Conservation (phyloP, 106 monocot species). For the Ottelia alismoides region DNA sequence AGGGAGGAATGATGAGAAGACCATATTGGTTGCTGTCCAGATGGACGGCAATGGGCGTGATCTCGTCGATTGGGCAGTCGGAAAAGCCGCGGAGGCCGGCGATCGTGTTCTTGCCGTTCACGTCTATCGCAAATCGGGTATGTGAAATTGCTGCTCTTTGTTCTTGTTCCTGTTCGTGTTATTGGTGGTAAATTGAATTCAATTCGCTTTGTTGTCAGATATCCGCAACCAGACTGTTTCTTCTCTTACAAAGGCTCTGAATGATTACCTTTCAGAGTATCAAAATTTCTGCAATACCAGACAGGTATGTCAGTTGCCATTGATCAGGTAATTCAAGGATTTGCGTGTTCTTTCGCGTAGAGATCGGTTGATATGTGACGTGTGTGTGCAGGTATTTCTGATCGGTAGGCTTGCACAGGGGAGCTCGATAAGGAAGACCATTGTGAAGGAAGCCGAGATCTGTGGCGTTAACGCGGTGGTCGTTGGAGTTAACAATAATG, state of each 20-base stretch:
- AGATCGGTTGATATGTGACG: too few relatives aligned
- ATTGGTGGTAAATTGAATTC: too few relatives aligned
- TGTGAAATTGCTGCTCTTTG: not conserved
- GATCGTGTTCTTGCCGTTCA: conserved; percentile 63
- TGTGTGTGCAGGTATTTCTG: conserved; percentile 67
- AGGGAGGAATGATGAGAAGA: conserved; percentile 24
- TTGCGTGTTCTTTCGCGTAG: conserved; percentile 1
- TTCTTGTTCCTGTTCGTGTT: too few relatives aligned
- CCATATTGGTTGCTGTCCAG: conserved; percentile 51
- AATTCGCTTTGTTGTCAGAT: too few relatives aligned
- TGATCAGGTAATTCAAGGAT: too few relatives aligned
- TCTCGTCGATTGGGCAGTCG: conserved; percentile 57
- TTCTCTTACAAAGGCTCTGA: conserved; percentile 32
- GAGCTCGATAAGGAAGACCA: conserved; percentile 39
- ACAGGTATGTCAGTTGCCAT: too few relatives aligned
- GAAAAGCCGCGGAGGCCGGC: conserved; percentile 25
- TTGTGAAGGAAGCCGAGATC: conserved; percentile 65
- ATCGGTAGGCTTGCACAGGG: conserved; percentile 54
- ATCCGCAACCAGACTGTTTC: conserved; percentile 13
- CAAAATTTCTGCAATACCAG: conserved; percentile 34
- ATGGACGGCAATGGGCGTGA: conserved; percentile 55
- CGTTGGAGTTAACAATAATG: conserved; percentile 45
- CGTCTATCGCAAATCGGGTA: conserved; percentile 57
- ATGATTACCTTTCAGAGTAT: conserved; percentile 35
- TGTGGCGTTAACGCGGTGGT: conserved; percentile 44